A percentile compares a stretch with the other conserved stretches of the same genome.
Conservation (phyloP, 257 asterid species). For the Henckelia pumila region DNA sequence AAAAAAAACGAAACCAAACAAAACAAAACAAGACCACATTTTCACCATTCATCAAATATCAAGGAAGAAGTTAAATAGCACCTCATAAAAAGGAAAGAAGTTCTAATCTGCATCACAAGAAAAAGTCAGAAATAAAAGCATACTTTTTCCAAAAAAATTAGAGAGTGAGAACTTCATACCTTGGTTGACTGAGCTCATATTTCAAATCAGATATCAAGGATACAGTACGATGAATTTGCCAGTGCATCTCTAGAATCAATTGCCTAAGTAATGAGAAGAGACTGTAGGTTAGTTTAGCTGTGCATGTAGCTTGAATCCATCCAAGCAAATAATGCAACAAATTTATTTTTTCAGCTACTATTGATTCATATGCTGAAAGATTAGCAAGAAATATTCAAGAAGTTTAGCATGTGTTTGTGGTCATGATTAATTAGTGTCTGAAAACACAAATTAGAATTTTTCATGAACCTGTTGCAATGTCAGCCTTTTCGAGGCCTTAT, state of each 20-base stretch:
- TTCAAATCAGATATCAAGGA: no score
- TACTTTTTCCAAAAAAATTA: no score
- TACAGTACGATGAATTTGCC: no score
- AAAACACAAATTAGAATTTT: neutral
- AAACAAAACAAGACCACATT: no score
- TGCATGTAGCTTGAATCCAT: neutral
- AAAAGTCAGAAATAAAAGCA: no score
- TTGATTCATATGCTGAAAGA: conserved; percentile 14
- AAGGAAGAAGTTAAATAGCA: no score
- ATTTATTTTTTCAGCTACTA: conserved; percentile 7
- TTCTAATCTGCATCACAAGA: no score
- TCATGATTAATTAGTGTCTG: conserved; percentile 1
- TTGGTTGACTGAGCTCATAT: no score
- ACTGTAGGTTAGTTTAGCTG: conserved; percentile 21
- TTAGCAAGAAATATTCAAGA: conserved; percentile 10
- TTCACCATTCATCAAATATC: no score
- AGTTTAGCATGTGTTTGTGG: conserved; percentile 9
- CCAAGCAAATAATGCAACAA: neutral
- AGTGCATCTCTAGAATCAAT: conserved; percentile 73
- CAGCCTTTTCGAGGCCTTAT: conserved; percentile 53
- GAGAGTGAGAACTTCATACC: no score
- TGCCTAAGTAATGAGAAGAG: conserved; percentile 46
- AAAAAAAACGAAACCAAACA: no score
- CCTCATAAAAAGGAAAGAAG: no score
- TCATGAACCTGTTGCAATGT: conserved; percentile 52